Evolutionary conservation across 768 basidiomycete species (phyloP).

Genomic region (Panellus pusillus): DNA sequence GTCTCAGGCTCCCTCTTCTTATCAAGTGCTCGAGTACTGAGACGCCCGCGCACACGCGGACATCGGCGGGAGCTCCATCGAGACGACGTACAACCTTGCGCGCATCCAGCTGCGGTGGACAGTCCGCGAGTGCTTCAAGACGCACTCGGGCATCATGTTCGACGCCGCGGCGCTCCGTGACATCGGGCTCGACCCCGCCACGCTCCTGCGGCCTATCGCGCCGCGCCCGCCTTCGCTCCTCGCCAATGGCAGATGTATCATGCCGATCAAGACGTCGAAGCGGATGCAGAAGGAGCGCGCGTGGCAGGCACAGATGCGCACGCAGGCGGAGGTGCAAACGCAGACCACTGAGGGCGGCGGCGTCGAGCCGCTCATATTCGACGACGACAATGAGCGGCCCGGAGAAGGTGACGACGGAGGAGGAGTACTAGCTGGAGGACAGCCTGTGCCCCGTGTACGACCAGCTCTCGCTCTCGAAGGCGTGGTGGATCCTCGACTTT

Average conservation of each 20-base stretch:
- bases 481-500: conserved; percentile 67
- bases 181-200: conserved; percentile 42
- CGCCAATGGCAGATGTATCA: conserved; percentile 20
- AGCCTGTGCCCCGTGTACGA: conserved; percentile 51
- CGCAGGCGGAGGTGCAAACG: too few species aligned
- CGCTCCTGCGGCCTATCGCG: conserved; percentile 35
- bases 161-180: conserved; percentile 39
- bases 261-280: conserved; percentile 16
- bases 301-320: background rate
- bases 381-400: too few species aligned
- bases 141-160: conserved; percentile 61
- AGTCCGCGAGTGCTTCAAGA: conserved; percentile 64
- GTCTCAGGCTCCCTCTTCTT: too few species aligned
- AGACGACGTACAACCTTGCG: conserved; percentile 41
- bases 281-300: background rate
- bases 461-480: conserved; percentile 37
- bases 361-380: too few species aligned
- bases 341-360: too few species aligned
- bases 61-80: conserved; percentile 57
- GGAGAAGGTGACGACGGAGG: too few species aligned
- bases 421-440: conserved; percentile 54
- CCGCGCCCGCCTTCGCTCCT: conserved; percentile 33
- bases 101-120: conserved; percentile 65
- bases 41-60: conserved; percentile 38
- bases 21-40: conserved; percentile 5